phyloP scores from a whole-genome alignment of 192 early-diverging fungal species.

The Backusella morwellensis region DNA sequence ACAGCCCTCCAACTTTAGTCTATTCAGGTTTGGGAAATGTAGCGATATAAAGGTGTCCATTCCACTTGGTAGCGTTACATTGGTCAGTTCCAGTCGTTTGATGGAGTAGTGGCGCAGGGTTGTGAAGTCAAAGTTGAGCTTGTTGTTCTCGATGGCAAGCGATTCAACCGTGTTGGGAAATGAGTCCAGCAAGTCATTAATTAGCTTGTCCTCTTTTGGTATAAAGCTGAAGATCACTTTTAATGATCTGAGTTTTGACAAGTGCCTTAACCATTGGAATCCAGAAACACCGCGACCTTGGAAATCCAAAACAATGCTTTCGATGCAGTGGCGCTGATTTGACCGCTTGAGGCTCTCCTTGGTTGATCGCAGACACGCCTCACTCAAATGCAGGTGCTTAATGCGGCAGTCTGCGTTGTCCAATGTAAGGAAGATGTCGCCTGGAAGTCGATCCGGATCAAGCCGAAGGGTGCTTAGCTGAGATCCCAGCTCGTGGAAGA shows the following conservation, averaged over 20 bases:
- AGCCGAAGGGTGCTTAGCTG: background rate
- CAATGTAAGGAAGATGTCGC: background rate
- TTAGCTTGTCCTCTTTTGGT: background rate
- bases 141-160: background rate
- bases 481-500: background rate
- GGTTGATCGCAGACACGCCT: background rate
- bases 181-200: background rate
- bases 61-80: background rate
- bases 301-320: background rate
- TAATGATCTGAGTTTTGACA: background rate
- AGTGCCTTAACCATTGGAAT: background rate
- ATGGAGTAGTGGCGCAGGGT: background rate
- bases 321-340: background rate
- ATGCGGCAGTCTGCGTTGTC: background rate
- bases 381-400: background rate
- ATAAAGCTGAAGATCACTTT: background rate
- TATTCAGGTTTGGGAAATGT: background rate
- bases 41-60: background rate
- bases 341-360: background rate
- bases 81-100: background rate
- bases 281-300: background rate
- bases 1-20: background rate
- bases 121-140: background rate
- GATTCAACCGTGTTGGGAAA: background rate
- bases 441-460: background rate